phyloP scores from a whole-genome alignment of 2,329 filamentous ascomycete genomes.

The Beauveria sp. region DNA sequence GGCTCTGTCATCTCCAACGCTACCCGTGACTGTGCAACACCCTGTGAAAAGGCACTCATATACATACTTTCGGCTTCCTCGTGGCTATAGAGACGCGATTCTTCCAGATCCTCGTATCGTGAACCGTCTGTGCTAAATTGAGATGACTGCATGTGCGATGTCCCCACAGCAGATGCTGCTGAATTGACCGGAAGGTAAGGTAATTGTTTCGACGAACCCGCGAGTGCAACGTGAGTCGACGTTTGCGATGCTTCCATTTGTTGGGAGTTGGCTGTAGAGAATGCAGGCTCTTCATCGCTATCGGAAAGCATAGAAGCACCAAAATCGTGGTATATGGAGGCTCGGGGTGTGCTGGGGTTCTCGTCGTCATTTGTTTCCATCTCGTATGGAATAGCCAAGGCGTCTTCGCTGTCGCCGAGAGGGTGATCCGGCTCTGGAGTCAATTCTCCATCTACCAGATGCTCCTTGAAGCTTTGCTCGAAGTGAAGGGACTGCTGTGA shows the following conservation, averaged over 20 bases:
- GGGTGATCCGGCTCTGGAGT: slow-evolving; percentile 18
- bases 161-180: slow-evolving; percentile 2
- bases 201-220: background rate
- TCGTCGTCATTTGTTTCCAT: slow-evolving; percentile 31
- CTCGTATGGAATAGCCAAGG: slow-evolving; percentile 50
- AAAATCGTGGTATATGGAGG: slow-evolving; percentile 37
- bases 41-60: slow-evolving; percentile 61
- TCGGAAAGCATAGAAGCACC: slow-evolving; percentile 13
- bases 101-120: slow-evolving; percentile 41
- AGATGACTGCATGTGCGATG: background rate
- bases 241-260: background rate
- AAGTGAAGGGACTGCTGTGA: slow-evolving; percentile 15
- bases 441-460: slow-evolving; percentile 17
- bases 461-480: slow-evolving; percentile 15
- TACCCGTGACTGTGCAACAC: slow-evolving; percentile 18
- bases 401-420: slow-evolving; percentile 46
- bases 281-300: slow-evolving; percentile 20
- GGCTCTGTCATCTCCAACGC: background rate
- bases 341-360: slow-evolving; percentile 44
- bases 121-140: background rate
- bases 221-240: slow-evolving; percentile 6
- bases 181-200: slow-evolving; percentile 15
- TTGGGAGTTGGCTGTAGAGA: slow-evolving; percentile 10
- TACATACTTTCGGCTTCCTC: slow-evolving; percentile 84
- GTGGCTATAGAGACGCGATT: slow-evolving; percentile 67